These are phyloP conservation scores for Comarum palustre DNA, from an alignment of 306 rosid genomes.

Conservation along the genomic window DNA sequence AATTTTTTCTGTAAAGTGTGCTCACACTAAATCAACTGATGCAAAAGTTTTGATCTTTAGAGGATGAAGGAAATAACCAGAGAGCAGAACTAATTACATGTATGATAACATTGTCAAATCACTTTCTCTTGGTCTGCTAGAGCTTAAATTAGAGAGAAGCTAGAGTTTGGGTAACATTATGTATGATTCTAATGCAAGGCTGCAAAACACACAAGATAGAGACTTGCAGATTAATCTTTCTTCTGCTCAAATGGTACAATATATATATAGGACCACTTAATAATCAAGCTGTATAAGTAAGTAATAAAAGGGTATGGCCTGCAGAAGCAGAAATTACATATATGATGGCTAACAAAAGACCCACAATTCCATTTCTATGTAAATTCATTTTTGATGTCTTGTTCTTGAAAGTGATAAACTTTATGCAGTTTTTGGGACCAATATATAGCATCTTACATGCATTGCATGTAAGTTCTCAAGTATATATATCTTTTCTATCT, in stretches of 20 bases:
- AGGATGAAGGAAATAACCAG: background rate
- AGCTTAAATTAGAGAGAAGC: background rate
- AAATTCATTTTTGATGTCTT: background rate
- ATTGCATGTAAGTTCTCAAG: background rate
- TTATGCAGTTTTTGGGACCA: slow-evolving; percentile 8
- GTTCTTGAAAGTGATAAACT: slow-evolving; percentile 5
- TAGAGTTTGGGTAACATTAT: background rate
- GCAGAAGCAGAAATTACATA: slow-evolving; percentile 35
- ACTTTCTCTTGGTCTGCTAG: background rate
- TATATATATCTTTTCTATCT: slow-evolving; percentile 20
- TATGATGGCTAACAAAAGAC: slow-evolving; percentile 26
- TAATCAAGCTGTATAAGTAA: slow-evolving; percentile 32
- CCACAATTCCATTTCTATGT: slow-evolving; percentile 23
- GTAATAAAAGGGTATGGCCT: slow-evolving; percentile 38
- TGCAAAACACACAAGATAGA: background rate
- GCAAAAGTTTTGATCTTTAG: slow-evolving; percentile 1
- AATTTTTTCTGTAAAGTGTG: slow-evolving; percentile 25
- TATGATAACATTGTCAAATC: background rate
- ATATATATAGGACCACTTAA: slow-evolving; percentile 38
- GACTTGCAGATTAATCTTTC: background rate
- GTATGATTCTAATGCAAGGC: slow-evolving; percentile 7
- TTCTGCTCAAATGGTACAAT: background rate
- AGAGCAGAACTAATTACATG: slow-evolving; percentile 1
- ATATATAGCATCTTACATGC: background rate
- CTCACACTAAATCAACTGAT: slow-evolving; percentile 3